Base-by-base conservation (phyloP, 805 yeast species). In the Lipomyces yamadae region DNA sequence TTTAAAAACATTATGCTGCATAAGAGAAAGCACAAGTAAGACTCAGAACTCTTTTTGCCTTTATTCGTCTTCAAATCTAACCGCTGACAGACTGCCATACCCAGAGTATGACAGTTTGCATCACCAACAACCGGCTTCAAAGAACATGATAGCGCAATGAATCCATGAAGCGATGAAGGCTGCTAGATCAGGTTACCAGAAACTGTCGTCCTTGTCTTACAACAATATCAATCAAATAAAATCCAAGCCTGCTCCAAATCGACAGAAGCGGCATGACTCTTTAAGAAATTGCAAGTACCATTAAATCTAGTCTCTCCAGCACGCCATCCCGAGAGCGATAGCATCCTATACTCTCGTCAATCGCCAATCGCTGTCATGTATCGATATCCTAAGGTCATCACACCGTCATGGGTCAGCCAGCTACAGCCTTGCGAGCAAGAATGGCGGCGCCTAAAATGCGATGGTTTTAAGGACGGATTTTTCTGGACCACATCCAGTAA, bases 381-480 rank as follows among this genome's bases (percentile, higher is more conserved):
- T 63, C 71, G 70, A 58, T 50, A 56, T 32, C 68, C 71, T 61
- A 57, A 68, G 71, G 71, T 68, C 71, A 68, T 68, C 71, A 66
- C 71, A 59, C 67, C 54, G 66, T 68, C 67, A 68, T 68, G 71
- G 71, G 71, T 68, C 71, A 68, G 71, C 71, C 70, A 59, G 66
- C 54, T 52, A 29, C 32, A 30, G 45, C 60, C 24, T 39, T 52
- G 60, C 7, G 53, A 11, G 57, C 54, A 64, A 52, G 48, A 10
- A 34, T 1, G 35, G 63, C 67, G 70, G 70, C 70, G 70, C 71
- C 71, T 68, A 63, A 45, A 59, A 57, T 57, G 71, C 71, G 70
- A 68, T 68, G 71, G 71, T 68, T 68, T 68, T 68, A 68, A 68
- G 71, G 71, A 56, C 71, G 71, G 60, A 48, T 67, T 56, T 34